Evolutionary conservation across 768 basidiomycete genomes (phyloP).

Genomic region (Xerocomus brunneocitrinus): DNA sequence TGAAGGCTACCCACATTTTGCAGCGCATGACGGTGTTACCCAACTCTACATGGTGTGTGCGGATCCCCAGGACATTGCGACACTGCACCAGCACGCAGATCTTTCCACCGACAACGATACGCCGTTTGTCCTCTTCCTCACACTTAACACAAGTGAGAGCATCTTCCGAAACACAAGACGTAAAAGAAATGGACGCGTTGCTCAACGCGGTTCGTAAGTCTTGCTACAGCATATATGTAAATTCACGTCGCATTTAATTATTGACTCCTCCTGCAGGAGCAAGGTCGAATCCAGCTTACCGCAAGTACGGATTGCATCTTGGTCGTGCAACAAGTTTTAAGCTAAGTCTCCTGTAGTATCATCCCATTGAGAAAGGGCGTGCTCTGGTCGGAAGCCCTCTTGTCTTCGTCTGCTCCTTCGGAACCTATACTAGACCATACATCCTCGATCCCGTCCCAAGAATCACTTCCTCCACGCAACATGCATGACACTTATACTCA

Average conservation of each 20-base stretch:
- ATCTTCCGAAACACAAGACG: constrained; percentile 52
- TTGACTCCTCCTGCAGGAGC: constrained; percentile 33
- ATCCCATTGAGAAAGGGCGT: constrained; percentile 50
- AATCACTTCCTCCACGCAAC: constrained; percentile 40
- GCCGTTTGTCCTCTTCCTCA: constrained; percentile 1
- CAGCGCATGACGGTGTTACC: too few species aligned
- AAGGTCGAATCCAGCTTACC: constrained; percentile 49
- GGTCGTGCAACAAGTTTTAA: not conserved
- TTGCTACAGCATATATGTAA: not conserved
- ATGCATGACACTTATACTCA: constrained; percentile 76
- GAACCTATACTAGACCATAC: constrained; percentile 10
- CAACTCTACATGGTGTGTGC: too few species aligned
- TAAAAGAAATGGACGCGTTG: constrained; percentile 53
- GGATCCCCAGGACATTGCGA: too few species aligned
- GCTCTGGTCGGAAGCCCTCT: constrained; percentile 57
- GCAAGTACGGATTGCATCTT: constrained; percentile 36
- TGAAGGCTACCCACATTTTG: too few species aligned
- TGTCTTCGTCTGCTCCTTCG: constrained; percentile 33
- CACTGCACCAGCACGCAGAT: not conserved
- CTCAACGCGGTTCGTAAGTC: constrained; percentile 55
- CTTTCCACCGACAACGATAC: not conserved
- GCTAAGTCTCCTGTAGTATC: constrained; percentile 35
- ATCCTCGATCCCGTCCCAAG: constrained; percentile 8
- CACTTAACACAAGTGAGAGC: constrained; percentile 17
- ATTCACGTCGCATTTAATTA: not conserved